Evolutionary conservation across 805 yeast species (phyloP), one percentile per base, ranked within the genome.

Genomic region (Starmera amethionina): DNA sequence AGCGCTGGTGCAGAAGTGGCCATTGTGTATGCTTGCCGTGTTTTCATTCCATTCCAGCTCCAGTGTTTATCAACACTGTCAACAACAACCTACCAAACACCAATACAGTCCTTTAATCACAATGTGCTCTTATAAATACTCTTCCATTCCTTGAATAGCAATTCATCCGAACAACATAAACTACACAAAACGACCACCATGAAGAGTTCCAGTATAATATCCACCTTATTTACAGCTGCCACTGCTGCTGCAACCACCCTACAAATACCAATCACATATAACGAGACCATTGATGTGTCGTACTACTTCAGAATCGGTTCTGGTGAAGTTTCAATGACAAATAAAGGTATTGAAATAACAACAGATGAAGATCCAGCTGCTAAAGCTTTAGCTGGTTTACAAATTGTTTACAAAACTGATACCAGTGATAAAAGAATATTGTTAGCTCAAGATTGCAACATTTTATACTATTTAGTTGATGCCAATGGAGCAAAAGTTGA

Each of bases 361-460:
- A 52, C 50, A 8, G 36, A 40, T 19, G 44, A 42, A 28, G 18
- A 42, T 5, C 30, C 48, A 7, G 38, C 42, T 10, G 42, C 39
- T 13, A 32, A 40, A 10, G 38, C 45, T 1, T 38, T 54, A 8
- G 41, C 40, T 27, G 48, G 46, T 32, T 49, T 47, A 33, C 44
- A 52, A 40, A 35, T 54, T 11, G 50, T 54, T 19, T 54, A 52
- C 42, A 40, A 43, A 2, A 43, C 42, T 9, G 48, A 45, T 18
- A 22, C 9, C 27, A 34, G 34, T 12, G 42, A 36, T 22, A 42
- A 41, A 8, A 43, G 46, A 9, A 44, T 42, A 6, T 42, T 54
- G 16, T 38, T 54, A 33, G 47, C 57, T 5, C 31, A 53, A 22
- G 47, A 54, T 47, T 54, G 58, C 40, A 46, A 37, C 39, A 41